Evolutionary conservation across 352 stramenopile species (phyloP).

Genomic region (Globisporangium cederbergense): DNA sequence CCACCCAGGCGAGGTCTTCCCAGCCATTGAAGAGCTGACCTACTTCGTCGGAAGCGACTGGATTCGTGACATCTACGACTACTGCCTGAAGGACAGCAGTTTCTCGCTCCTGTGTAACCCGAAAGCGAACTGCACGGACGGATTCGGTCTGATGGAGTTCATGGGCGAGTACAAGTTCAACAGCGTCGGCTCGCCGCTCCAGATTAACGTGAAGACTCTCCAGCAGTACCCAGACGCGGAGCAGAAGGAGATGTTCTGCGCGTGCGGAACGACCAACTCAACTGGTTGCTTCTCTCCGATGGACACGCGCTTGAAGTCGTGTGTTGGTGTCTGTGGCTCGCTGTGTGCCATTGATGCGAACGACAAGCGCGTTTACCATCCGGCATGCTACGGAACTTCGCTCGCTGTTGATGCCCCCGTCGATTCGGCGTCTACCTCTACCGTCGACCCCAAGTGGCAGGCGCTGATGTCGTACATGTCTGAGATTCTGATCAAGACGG

Average conservation of each 20-base stretch:
- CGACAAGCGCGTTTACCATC: constrained; percentile 23
- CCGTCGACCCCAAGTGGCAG: constrained; percentile 32
- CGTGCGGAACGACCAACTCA: constrained; percentile 34
- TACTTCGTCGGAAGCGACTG: constrained; percentile 63
- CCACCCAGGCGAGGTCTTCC: constrained; percentile 34
- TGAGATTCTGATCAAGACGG: constrained; percentile 32
- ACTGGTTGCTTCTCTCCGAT: constrained; percentile 49
- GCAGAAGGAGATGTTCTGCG: constrained; percentile 39
- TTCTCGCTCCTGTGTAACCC: constrained; percentile 59
- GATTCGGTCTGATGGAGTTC: constrained; percentile 49
- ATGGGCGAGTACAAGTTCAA: constrained; percentile 66
- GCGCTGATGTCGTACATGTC: constrained; percentile 37
- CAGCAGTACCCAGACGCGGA: constrained; percentile 21
- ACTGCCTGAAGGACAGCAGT: constrained; percentile 48
- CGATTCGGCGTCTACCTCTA: constrained; percentile 3
- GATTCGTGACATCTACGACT: constrained; percentile 67
- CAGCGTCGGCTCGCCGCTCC: constrained; percentile 53
- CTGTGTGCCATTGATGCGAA: constrained; percentile 35
- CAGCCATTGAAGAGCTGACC: constrained; percentile 48
- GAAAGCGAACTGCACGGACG: constrained; percentile 47
- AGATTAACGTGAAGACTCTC: constrained; percentile 63
- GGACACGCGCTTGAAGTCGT: constrained; percentile 45
- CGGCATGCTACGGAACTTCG: constrained; percentile 38
- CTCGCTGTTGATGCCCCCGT: constrained; percentile 25
- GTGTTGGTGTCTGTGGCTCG: constrained; percentile 46